Evolutionary conservation across 148 eudicot species (phyloP), one percentile per base, ranked within the genome.

Genomic region (Chenopodium album): DNA sequence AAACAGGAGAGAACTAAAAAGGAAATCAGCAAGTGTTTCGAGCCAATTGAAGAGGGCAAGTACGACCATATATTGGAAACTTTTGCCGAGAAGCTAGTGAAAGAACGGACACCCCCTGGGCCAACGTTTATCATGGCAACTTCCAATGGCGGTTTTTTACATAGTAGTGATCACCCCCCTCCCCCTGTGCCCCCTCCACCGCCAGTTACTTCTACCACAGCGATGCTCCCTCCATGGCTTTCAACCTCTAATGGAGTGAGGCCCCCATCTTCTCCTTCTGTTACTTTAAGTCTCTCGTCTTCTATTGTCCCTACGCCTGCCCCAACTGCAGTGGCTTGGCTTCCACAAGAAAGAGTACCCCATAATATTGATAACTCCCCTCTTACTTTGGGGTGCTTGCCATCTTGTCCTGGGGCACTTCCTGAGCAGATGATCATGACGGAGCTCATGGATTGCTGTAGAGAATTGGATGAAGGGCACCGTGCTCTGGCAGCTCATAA

Each of bases 381-480:
- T 31, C 83, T 75, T 50, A 41, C 60, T 37, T 22, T 81, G 76
- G 81, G 85, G 28, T 83, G 76, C 69, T 63, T 81, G 77, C 76
- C 86, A 8, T 28, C 84, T 9, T 67, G 65, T 41, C 67, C 71
- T n/a, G 84, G 79, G 3, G 82, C 48, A 34, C 48, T 71, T 37
- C 71, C 83, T 31, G 87, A 85, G 82, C 87, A 89, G 41, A 84
- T 82, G 59, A 54, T 89, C 46, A 68, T 92, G 26, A 79, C 91
- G 2, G 97, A 94, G 66, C 89, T 94, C 11, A 77, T 85, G 9
- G 93, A 88, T 34, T 93, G 95, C 66, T 89, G 94, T 32, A 84
- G 90, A 69, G 98, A 94, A 60, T 63, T 94, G 31, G 97, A 94
- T 64, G 98, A 94, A 80, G 95, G 92, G 62, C 98, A 93, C 28